These are phyloP conservation scores for Calonectria crousiana DNA, from an alignment of 2,329 filamentous ascomycete species.

Conservation along the genomic window DNA sequence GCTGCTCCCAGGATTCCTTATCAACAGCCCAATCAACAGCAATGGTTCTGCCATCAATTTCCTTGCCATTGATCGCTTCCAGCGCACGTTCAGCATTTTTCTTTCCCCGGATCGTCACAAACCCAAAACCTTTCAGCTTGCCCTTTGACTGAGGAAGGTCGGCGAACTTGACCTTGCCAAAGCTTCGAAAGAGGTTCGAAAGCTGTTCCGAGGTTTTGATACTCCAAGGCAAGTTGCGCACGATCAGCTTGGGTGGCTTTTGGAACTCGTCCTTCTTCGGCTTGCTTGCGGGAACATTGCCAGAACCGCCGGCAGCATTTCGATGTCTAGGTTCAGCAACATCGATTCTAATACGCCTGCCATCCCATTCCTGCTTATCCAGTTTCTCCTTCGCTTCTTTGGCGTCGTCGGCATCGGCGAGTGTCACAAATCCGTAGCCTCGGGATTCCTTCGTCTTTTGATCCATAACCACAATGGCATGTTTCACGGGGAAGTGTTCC, in stretches of 20 bases:
- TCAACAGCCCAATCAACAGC: conserved; percentile 98
- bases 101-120: conserved; percentile 86
- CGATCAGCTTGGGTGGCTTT: conserved; percentile 81
- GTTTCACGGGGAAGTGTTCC: conserved; percentile 93
- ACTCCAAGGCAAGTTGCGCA: conserved; percentile 96
- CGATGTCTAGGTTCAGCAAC: conserved; percentile 88
- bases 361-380: conserved; percentile 81
- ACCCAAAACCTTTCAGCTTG: conserved; percentile 89
- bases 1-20: conserved; percentile 84
- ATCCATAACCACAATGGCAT: conserved; percentile 92
- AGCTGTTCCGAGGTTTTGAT: conserved; percentile 90
- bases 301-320: conserved; percentile 61
- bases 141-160: conserved; percentile 84
- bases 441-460: conserved; percentile 87
- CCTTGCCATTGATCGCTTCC: conserved; percentile 86
- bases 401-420: conserved; percentile 93
- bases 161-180: conserved; percentile 90
- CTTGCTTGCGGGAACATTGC: conserved; percentile 57
- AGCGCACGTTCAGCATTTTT: conserved; percentile 95
- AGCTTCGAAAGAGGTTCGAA: conserved; percentile 82
- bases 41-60: conserved; percentile 86
- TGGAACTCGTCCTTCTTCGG: conserved; percentile 70
- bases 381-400: conserved; percentile 83
- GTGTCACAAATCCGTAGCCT: conserved; percentile 97
- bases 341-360: conserved; percentile 86